Evolutionary conservation across 495 filamentous ascomycete genomes (phyloP), one percentile per base, ranked within the genome.

Genomic region (Oleoguttula mirabilis): DNA sequence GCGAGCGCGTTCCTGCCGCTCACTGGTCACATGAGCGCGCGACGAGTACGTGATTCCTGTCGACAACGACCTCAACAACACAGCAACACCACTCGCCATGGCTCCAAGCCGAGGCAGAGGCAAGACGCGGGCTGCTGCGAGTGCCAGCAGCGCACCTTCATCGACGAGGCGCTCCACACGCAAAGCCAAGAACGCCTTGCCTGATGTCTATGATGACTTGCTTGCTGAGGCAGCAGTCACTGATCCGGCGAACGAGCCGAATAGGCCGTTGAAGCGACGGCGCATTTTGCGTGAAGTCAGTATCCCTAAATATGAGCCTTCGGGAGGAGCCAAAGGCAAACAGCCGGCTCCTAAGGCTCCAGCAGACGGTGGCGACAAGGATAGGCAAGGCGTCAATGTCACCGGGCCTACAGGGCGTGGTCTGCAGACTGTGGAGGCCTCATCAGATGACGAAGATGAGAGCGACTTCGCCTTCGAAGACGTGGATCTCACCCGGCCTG

Each of bases 401-500:
- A 31, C 16, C 11, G 23, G 17, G 17, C 24, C 21, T 6, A 17
- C 19, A 17, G 15, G n/a, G n/a, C 19, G 19, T 24, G 19, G 24
- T 15, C 22, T 30, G 16, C 51, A 49, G 31, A 50, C 37, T 1
- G 25, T 52, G 4, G 43, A 48, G 10, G 37, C 28, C n/a, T 47
- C 43, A 10, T 50, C 46, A 2, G 60, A 74, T 15, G 54, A 55
- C 27, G 43, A 41, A 7, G 49, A 65, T 24, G 79, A 78, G 30
- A 76, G 71, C 42, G 77, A 84, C 40, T 60, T 75, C 43, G 76
- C 79, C 30, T 86, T 79, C 76, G 82, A 87, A 60, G 77, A 82
- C 47, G 72, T 85, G 4, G 70, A 72, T 42, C 59, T 80, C 15
- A 39, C 35, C 23, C 48, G 45, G 15, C 56, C 60, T 8, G 60